Percentiles rank a stretch among this genome's conserved stretches.
These are phyloP conservation scores for Alternaria hordeiaustralica DNA, from an alignment of 2,329 filamentous ascomycete species.

Conservation along the genomic window DNA sequence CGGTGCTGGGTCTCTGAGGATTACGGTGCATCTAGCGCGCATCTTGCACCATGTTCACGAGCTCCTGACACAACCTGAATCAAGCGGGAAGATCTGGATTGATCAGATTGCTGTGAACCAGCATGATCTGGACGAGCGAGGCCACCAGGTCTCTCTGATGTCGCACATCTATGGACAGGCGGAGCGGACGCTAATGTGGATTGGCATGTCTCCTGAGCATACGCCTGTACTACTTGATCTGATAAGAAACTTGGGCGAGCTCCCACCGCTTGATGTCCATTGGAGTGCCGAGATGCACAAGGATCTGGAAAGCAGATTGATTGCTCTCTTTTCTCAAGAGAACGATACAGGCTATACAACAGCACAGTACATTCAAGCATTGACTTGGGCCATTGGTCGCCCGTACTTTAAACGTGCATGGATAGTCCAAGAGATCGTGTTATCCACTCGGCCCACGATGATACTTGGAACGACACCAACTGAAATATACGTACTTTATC, in stretches of 20 bases:
- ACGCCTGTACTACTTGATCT: neutral
- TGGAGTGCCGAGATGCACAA: neutral
- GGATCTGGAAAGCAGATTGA: neutral
- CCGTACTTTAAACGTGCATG: neutral
- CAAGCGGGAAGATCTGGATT: neutral
- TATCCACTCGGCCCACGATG: neutral
- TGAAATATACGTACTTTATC: neutral
- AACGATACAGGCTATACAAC: neutral
- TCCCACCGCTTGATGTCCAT: neutral
- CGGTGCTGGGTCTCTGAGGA: neutral
- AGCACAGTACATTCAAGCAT: neutral
- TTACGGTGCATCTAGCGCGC: neutral
- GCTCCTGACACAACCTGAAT: neutral
- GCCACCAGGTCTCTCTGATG: neutral
- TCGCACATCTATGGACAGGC: neutral
- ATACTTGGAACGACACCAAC: neutral
- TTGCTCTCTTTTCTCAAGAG: neutral
- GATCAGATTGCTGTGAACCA: slow-evolving; percentile 1
- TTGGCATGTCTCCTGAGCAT: neutral
- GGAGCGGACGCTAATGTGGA: neutral
- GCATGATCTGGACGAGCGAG: neutral
- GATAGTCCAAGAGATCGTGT: neutral
- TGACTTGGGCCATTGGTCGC: neutral
- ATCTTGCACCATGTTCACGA: neutral
- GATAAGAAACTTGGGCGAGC: neutral